Evolutionary conservation across 345 rosid genomes (phyloP).

Genomic region (Sonneratia alba): DNA sequence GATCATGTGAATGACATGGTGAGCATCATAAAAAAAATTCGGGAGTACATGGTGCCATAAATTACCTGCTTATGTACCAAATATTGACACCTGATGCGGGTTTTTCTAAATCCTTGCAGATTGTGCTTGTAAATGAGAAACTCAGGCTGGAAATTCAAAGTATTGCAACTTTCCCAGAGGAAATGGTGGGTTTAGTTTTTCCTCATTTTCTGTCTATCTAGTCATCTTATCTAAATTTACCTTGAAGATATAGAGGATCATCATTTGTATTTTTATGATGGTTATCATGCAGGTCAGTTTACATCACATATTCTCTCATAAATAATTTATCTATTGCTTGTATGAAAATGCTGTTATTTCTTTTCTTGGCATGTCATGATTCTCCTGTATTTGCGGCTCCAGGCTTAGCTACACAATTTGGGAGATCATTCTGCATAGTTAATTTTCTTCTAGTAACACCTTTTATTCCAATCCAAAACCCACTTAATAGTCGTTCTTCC

Average conservation of each 20-base stretch:
- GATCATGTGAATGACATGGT: constrained; percentile 39
- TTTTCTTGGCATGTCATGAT: constrained; percentile 5
- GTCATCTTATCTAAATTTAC: background rate
- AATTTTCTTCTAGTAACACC: background rate
- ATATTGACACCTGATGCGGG: constrained; percentile 22
- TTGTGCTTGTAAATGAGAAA: constrained; percentile 53
- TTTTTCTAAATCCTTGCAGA: constrained; percentile 46
- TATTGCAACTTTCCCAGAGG: constrained; percentile 72
- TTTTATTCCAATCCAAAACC: background rate
- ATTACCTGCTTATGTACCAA: constrained; percentile 39
- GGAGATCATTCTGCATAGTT: background rate
- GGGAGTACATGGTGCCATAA: constrained; percentile 26
- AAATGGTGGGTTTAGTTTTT: constrained; percentile 42
- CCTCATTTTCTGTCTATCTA: background rate
- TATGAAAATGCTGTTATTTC: background rate
- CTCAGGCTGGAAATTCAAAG: constrained; percentile 70
- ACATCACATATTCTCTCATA: background rate
- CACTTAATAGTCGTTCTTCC: background rate
- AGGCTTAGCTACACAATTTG: background rate
- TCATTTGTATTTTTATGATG: background rate
- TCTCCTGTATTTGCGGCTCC: background rate
- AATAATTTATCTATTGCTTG: background rate
- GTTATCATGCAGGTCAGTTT: background rate
- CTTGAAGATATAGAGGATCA: background rate
- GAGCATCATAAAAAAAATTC: constrained; percentile 27